phyloP scores from a whole-genome alignment of 306 rosid genomes.

The Medicago arabica region DNA sequence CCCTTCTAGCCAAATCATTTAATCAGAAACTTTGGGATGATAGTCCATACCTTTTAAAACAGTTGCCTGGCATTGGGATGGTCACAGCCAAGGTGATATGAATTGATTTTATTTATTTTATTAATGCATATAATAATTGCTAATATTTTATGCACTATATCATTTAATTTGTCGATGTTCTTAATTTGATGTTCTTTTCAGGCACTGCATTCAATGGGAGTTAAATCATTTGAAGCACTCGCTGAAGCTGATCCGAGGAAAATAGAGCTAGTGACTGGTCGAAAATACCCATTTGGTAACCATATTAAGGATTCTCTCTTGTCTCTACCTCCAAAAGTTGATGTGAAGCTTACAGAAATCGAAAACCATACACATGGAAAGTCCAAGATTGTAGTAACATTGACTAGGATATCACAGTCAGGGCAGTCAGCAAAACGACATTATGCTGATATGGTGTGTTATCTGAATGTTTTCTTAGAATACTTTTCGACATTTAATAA shows the following conservation, averaged over 20 bases:
- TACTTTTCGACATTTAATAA: conserved; percentile 15
- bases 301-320: conserved; percentile 90
- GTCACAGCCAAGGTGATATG: conserved; percentile 88
- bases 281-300: conserved; percentile 95
- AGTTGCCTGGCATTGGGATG: conserved; percentile 97
- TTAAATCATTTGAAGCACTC: conserved; percentile 77
- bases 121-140: conserved; percentile 13
- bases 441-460: conserved; percentile 88
- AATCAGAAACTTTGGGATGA: conserved; percentile 97
- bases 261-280: conserved; percentile 91
- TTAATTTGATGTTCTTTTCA: conserved; percentile 50
- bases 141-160: not conserved
- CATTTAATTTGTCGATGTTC: conserved; percentile 29
- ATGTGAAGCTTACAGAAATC: conserved; percentile 64
- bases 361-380: conserved; percentile 65
- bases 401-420: conserved; percentile 72
- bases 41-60: conserved; percentile 89
- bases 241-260: conserved; percentile 94
- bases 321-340: conserved; percentile 87
- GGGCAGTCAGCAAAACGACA: conserved; percentile 70
- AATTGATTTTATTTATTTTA: conserved; percentile 27
- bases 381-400: conserved; percentile 72
- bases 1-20: conserved; percentile 83
- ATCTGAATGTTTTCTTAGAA: conserved; percentile 23
- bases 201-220: conserved; percentile 87